Conservation (phyloP, 73 alveolate genomes). For the Uronychia binucleata region DNA sequence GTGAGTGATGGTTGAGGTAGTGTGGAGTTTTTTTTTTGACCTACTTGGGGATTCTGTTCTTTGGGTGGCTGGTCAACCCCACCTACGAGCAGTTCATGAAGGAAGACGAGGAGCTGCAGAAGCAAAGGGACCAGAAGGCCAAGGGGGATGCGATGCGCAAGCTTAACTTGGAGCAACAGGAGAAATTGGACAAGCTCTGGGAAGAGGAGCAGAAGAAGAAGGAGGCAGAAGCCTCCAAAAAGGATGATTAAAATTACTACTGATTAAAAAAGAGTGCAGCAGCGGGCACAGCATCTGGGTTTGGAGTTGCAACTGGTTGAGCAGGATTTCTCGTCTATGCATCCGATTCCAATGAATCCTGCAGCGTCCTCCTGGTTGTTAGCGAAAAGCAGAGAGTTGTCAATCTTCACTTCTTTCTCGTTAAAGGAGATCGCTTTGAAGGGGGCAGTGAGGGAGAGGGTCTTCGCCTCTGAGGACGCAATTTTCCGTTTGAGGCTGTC, state of each 20-base stretch:
- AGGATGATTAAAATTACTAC: too few species aligned
- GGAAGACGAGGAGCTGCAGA: not conserved
- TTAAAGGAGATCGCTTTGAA: not conserved
- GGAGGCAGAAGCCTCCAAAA: too few species aligned
- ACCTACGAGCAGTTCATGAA: not conserved
- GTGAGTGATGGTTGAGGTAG: too few species aligned
- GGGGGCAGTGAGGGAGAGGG: not conserved
- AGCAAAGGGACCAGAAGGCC: not conserved
- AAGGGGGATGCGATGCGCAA: not conserved
- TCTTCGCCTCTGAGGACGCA: not conserved
- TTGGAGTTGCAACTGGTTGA: too few species aligned
- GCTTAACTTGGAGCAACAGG: not conserved
- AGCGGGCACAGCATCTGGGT: too few species aligned
- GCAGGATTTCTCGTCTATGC: too few species aligned
- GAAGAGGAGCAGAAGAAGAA: too few species aligned
- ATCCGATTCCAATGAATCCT: too few species aligned
- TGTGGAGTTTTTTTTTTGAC: not conserved
- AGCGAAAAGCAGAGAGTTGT: too few species aligned
- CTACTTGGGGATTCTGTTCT: not conserved
- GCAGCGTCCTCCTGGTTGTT: too few species aligned
- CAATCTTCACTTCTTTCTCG: not conserved
- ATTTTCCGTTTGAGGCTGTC: not conserved
- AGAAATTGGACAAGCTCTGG: too few species aligned
- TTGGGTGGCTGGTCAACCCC: not conserved
- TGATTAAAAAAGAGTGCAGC: too few species aligned